These are phyloP conservation scores for Rhizopus microsporus DNA, from an alignment of 371 early-diverging fungal genomes.

Conservation along the genomic window DNA sequence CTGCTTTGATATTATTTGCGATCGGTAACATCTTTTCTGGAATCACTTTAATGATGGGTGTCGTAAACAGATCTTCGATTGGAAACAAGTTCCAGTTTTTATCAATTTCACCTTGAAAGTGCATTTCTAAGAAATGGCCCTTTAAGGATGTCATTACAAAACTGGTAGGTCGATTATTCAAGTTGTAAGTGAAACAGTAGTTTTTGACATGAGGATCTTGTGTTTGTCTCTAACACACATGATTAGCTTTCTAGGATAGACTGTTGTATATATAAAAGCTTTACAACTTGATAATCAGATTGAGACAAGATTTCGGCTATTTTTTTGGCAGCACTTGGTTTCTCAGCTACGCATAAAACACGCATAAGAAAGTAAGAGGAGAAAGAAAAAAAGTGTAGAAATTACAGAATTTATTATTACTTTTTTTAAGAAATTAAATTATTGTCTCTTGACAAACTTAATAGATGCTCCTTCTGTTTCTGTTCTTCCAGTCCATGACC, in stretches of 20 bases:
- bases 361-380: conserved; percentile 9
- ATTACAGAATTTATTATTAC: no score
- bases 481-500: conserved; percentile 36
- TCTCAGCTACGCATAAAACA: conserved; percentile 97
- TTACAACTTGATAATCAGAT: conserved; percentile 15
- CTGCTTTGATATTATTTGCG: conserved; percentile 63
- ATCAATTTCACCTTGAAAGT: conserved; percentile 63
- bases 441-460: conserved; percentile 19
- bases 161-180: conserved; percentile 56
- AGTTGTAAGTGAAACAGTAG: conserved; percentile 70
- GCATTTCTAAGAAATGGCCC: conserved; percentile 77
- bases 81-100: conserved; percentile 62
- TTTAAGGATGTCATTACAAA: conserved; percentile 85
- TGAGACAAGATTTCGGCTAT: conserved; percentile 83
- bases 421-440: background rate
- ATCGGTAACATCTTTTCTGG: conserved; percentile 51
- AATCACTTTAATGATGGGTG: conserved; percentile 4
- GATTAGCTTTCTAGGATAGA: conserved; percentile 2
- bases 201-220: conserved; percentile 74
- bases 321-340: conserved; percentile 95
- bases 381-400: no score
- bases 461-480: conserved; percentile 29
- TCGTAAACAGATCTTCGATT: conserved; percentile 66
- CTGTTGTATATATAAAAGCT: no score
- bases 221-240: conserved; percentile 48